Evolutionary conservation across 148 eudicot genomes (phyloP), one percentile per base, ranked within the genome.

Genomic region (Linanthus parryae): DNA sequence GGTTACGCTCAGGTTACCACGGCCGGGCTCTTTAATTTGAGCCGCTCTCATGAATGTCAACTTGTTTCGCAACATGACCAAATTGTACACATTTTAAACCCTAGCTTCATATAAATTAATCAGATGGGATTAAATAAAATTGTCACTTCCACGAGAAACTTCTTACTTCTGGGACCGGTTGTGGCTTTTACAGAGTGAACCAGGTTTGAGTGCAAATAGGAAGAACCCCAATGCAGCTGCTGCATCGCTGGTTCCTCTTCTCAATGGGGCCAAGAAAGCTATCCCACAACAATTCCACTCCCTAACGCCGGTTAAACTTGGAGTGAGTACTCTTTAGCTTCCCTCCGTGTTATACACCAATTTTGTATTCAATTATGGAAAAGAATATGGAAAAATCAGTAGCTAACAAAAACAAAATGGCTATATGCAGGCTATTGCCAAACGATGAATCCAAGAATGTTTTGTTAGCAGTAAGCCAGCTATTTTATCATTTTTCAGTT

Each of bases 371-470:
- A n/a, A n/a, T n/a, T n/a, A n/a, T n/a, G n/a, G n/a, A n/a, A n/a
- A n/a, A n/a, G n/a, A n/a, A n/a, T n/a, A n/a, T n/a, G n/a, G n/a
- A n/a, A n/a, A n/a, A n/a, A n/a, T n/a, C n/a, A n/a, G n/a, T n/a
- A n/a, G n/a, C n/a, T n/a, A n/a, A n/a, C n/a, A n/a, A n/a, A n/a
- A n/a, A n/a, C n/a, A n/a, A n/a, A n/a, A n/a, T n/a, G n/a, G n/a
- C n/a, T n/a, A n/a, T n/a, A n/a, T n/a, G n/a, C n/a, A 80, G 96
- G 83, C 88, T 72, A 65, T 49, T 87, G 70, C 79, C 60, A 56
- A 92, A 84, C 17, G 85, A 83, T 69, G 58, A 84, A 13, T 79
- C 96, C 7, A 88, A 83, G 39, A 75, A 68, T 71, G 83, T 87
- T 62, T 67, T 87, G 76, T 82, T 83, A 78, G 80, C 87, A 48